A percentile compares a stretch with the other conserved stretches of the same genome.
Conservation (phyloP, 305 asterid species). For the Nicotiana rustica region DNA sequence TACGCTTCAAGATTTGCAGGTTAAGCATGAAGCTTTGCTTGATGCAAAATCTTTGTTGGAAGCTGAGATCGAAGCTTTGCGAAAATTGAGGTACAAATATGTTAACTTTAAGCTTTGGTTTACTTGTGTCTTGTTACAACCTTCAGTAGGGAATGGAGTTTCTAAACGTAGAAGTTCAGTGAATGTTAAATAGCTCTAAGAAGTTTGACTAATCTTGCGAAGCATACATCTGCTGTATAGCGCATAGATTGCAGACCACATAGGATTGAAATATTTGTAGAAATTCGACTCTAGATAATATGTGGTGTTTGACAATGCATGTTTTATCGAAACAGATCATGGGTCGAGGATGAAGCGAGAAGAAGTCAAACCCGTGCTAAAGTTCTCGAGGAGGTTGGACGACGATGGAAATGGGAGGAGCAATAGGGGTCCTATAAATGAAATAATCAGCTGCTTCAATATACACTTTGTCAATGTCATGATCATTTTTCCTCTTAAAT, state of each 20-base stretch:
- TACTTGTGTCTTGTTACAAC: not conserved
- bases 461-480: conserved; percentile 23
- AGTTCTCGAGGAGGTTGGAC: conserved; percentile 80
- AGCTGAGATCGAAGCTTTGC: conserved; percentile 86
- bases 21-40: conserved; percentile 55
- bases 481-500: not conserved
- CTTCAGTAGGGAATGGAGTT: not conserved
- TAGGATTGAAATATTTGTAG: not conserved
- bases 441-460: conserved; percentile 22
- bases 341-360: conserved; percentile 92
- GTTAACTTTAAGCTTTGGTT: conserved; percentile 8
- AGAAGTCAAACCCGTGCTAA: conserved; percentile 82
- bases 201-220: conserved; percentile 6
- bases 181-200: conserved; percentile 21
- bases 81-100: conserved; percentile 69
- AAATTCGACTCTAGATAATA: not conserved
- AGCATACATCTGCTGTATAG: not conserved
- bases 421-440: conserved; percentile 40
- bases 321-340: conserved; percentile 60
- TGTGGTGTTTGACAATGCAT: conserved; percentile 16
- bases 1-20: conserved; percentile 51
- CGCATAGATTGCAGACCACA: not conserved
- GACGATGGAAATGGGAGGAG: conserved; percentile 90
- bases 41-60: conserved; percentile 79
- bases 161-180: not conserved